Base-by-base conservation (phyloP, 176 grass and related monocot species). In the Pontederia crassipes region DNA sequence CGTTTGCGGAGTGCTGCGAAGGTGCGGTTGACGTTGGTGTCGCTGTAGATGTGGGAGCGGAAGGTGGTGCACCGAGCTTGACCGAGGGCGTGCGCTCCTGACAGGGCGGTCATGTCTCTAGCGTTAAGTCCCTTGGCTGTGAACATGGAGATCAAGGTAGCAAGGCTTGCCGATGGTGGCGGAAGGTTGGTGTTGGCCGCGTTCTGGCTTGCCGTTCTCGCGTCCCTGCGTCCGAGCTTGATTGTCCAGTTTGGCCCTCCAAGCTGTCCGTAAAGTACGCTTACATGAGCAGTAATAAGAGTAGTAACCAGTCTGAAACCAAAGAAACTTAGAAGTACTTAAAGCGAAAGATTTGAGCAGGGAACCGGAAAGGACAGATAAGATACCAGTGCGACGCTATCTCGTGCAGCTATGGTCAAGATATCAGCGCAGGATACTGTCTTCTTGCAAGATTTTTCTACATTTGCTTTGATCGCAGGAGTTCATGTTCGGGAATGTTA, bases 371-470 rank as follows among this genome's bases (percentile, higher is more conserved):
- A 24, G 20, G 58, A 68, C 78, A 50, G 11, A 24, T 24, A 24
- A 24, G 20, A 24, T 24, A 86, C 87, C 87, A 90, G 28, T 65
- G 66, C 77, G 0, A 90, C 82, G 55, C 82, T 59, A 18, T 90
- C 87, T 13, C 82, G 87, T 2, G 79, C 66, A 18, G 82, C 79
- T 8, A 90, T 3, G 0, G 87, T 79, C 27, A 90, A 18, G 54
- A 90, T 83, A 69, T 90, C 87, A 47, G 82, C 82, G 68, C 82
- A 90, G 9, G 87, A 86, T 0, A 86, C 72, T 10, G 53, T 65
- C 6, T 1, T 45, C 14, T 4, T 54, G 78, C 86, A 89, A 17
- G 71, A 18, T 9, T 69, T 57, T 12, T 89, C 86, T 14, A 89
- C 49, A 16, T 35, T 64, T 8, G 53, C 0, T 73, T 89, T 89